phyloP scores from a whole-genome alignment of 306 rosid genomes.

The Pyrus pyrifolia region DNA sequence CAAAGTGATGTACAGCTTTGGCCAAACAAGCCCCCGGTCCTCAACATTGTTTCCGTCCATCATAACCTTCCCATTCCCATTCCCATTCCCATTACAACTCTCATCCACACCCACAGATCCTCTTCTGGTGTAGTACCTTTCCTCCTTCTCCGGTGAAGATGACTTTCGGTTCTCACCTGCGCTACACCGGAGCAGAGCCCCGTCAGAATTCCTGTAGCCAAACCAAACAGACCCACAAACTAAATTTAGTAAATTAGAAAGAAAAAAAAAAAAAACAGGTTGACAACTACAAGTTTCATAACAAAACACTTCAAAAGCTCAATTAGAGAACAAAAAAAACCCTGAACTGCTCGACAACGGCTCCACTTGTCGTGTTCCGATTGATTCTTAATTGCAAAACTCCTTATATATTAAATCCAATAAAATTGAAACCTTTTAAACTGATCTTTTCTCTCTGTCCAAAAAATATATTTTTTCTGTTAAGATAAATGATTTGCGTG shows the following conservation, averaged over 20 bases:
- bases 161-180: constrained; percentile 43
- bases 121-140: constrained; percentile 62
- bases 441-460: background rate
- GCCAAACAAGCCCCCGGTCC: constrained; percentile 56
- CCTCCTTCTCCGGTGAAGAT: constrained; percentile 71
- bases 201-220: constrained; percentile 48
- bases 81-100: constrained; percentile 11
- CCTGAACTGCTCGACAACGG: too few relatives aligned
- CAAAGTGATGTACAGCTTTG: constrained; percentile 52
- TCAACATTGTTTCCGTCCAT: constrained; percentile 44
- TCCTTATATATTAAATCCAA: too few relatives aligned
- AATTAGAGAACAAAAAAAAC: too few relatives aligned
- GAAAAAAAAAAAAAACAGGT: too few relatives aligned
- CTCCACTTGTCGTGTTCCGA: too few relatives aligned
- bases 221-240: constrained; percentile 14
- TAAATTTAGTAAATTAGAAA: background rate
- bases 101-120: constrained; percentile 57
- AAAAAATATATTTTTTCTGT: too few relatives aligned
- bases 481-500: too few relatives aligned
- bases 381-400: too few relatives aligned
- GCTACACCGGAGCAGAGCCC: constrained; percentile 32
- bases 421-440: background rate
- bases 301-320: too few relatives aligned
- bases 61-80: constrained; percentile 36
- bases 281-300: too few relatives aligned